Evolutionary conservation across 805 yeast genomes (phyloP).

Genomic region (Candida coquimbonensis): DNA sequence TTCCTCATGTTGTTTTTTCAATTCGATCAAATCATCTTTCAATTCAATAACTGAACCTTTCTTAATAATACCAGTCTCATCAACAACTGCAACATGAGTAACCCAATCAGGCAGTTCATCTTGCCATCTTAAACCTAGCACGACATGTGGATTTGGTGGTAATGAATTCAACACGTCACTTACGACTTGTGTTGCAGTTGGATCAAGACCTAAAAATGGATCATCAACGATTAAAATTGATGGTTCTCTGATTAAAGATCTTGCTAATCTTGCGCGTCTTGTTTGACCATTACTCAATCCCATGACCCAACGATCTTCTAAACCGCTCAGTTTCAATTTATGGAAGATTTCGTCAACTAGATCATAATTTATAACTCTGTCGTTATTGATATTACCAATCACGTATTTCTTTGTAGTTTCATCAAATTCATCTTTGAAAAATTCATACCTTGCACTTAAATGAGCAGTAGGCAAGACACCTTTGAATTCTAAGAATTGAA

Average conservation of each 20-base stretch:
- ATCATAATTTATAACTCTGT: slow-evolving; percentile 24
- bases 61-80: slow-evolving; percentile 42
- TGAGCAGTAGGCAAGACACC: slow-evolving; percentile 54
- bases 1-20: slow-evolving; percentile 16
- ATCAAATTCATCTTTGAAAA: slow-evolving; percentile 78
- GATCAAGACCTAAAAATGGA: slow-evolving; percentile 88
- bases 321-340: slow-evolving; percentile 45
- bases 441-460: slow-evolving; percentile 84
- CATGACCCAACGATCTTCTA: slow-evolving; percentile 72
- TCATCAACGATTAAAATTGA: slow-evolving; percentile 72
- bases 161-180: slow-evolving; percentile 42
- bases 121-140: slow-evolving; percentile 71
- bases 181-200: slow-evolving; percentile 55
- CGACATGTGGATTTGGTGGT: slow-evolving; percentile 45
- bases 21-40: slow-evolving; percentile 14
- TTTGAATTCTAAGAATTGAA: slow-evolving; percentile 38
- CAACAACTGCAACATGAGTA: slow-evolving; percentile 59
- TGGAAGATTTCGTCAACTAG: slow-evolving; percentile 38
- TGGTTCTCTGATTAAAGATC: slow-evolving; percentile 60
- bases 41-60: slow-evolving; percentile 38
- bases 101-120: slow-evolving; percentile 79
- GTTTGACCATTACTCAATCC: slow-evolving; percentile 91
- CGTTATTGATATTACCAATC: slow-evolving; percentile 38
- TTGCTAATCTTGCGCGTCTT: slow-evolving; percentile 83
- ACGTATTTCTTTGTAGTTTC: slow-evolving; percentile 57